Evolutionary conservation across 352 stramenopile genomes (phyloP), one percentile per base, ranked within the genome.

Genomic region (Phytophthora hibernalis): DNA sequence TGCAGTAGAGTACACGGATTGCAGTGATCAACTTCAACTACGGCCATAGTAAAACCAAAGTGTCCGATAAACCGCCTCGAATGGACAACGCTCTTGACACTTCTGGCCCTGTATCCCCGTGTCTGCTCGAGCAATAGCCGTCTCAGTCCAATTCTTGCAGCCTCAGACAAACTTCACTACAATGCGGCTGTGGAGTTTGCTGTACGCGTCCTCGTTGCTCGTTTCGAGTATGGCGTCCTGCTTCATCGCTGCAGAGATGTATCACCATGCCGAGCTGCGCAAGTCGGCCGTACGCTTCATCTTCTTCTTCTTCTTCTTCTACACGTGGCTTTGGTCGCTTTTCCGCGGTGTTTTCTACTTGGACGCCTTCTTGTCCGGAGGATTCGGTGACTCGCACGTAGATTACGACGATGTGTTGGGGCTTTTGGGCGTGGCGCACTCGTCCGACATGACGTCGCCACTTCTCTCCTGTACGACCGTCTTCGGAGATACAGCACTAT

Each of bases 291-390:
- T 84, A 35, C 74, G 69, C 44, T 85, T 77, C 65, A 64, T 87
- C 11, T 67, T 87, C 61, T 76, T 85, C 65, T 83, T 72, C 47
- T 83, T 87, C 54, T 87, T 89, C 68, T 76, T 82, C 57, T 87
- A 85, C 69, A 57, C 82, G 57, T 83, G 70, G 77, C 65, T 89
- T 21, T 89, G 76, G 78, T 85, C 80, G 56, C 53, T 85, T 40
- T 82, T 84, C 44, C 80, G 71, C n/a, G 57, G 63, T 28, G 21
- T 83, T 18, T 85, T 84, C 68, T 87, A 78, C 54, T 16, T 77
- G 33, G 66, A 86, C 33, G 54, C 76, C 30, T 74, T 79, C 44
- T 37, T 83, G 6, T 66, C 73, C 37, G 49, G 24, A 9, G 30
- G 48, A 31, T 47, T 55, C 28, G 20, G 48, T 35, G 52, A 67